A percentile compares a stretch with the other conserved stretches of the same genome.
Evolutionary conservation across 441 rosid species (phyloP).

Genomic region (Flueggea neowawraea): DNA sequence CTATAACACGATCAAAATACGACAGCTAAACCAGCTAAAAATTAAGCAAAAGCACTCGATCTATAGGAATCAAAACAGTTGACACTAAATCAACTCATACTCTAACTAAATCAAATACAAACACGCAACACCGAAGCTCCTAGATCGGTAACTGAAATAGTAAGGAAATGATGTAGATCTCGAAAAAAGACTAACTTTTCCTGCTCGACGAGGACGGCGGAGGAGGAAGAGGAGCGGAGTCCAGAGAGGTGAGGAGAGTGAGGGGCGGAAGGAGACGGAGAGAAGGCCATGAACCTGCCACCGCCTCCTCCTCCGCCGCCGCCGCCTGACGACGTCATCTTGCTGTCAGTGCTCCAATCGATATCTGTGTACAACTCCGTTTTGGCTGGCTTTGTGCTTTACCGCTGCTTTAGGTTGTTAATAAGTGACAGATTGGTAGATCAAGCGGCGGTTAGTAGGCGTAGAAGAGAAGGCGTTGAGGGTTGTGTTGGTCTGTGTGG

Average conservation of each 20-base stretch:
- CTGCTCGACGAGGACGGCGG: conserved; percentile 50
- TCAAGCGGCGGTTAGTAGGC: no score
- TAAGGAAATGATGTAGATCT: neutral
- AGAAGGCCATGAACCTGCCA: conserved; percentile 51
- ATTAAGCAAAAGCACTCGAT: no score
- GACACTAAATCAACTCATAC: no score
- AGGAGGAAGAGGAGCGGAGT: conserved; percentile 53
- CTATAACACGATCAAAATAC: no score
- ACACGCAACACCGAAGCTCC: no score
- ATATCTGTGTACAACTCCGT: conserved; percentile 25
- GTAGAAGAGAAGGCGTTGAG: no score
- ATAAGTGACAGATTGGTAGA: no score
- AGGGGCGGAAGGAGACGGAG: conserved; percentile 73
- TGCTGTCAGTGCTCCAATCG: conserved; percentile 22
- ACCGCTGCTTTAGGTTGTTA: no score
- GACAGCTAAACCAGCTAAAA: no score
- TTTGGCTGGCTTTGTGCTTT: neutral
- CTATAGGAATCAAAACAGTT: no score
- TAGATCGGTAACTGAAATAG: neutral
- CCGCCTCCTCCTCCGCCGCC: conserved; percentile 5
- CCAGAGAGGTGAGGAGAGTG: conserved; percentile 62
- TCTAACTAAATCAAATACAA: no score
- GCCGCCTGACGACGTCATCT: conserved; percentile 29
- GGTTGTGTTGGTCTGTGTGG: no score
- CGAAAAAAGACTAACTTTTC: conserved; percentile 39